Base-by-base conservation (phyloP, 176 grass and related monocot genomes). In the Chrysopogon serrulatus region DNA sequence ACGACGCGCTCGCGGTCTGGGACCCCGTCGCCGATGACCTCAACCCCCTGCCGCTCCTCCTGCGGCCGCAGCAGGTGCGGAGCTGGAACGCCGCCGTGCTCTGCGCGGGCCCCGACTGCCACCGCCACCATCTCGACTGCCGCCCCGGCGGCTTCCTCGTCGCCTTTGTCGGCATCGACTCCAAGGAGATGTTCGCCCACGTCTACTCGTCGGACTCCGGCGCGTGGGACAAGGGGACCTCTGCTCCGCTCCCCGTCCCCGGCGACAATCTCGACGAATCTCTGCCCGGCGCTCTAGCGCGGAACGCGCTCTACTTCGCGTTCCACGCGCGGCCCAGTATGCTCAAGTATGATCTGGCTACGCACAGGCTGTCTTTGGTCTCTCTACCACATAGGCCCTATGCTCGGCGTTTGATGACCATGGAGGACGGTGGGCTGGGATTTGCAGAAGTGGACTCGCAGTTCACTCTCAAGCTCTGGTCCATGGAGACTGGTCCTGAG, bases 31-130 rank as follows among this genome's bases (percentile, higher is more conserved):
- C 84, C 3, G 24, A 5, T 43, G 40, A 45, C 6, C 3, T 2
- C 24, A 4, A 2, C 0, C 32, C 4, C 4, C 6, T 86, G 13
- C 68, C 18, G 8, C 5, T 3, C 14, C 56, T 44, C 40, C 56
- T 0, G 6, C 15, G 4, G 0, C 23, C 3, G 2, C 16, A 7
- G 24, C 24, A 16, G 24, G 24, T 45, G 6, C 14, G 0, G 3
- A 9, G 2, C 37, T 70, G 85, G 63, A 59, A 79, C 53, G 75
- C 65, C 4, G 65, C 75, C 4, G 53, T 85, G 75, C 37, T 85
- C 73, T 78, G 74, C 41, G 76, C 23, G 54, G 1, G 6, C 1
- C 7, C 3, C 23, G 1, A 0, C 1, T 10, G 8, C 21, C 6
- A n/a, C 37, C 19, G 51, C 30, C 10, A 67, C 45, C 65, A 78